These are phyloP conservation scores for Clarireedia homoeocarpa DNA, from an alignment of 2,329 filamentous ascomycete species.

Conservation along the genomic window DNA sequence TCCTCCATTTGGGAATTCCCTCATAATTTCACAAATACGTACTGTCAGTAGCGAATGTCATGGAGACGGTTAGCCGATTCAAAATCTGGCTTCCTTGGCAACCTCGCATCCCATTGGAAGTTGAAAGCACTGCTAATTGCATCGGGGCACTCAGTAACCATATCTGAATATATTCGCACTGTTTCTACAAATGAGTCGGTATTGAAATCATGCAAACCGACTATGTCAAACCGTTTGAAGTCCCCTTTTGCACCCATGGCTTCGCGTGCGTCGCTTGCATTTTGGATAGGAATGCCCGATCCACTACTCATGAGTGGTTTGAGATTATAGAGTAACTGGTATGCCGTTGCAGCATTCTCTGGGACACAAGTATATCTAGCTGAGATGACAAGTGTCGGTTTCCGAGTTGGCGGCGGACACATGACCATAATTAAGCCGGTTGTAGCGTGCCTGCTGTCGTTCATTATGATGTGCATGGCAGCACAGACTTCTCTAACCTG, in stretches of 20 bases:
- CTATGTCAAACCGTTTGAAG: constrained; percentile 8
- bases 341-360: neutral
- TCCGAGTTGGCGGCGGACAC: constrained; percentile 2
- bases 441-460: neutral
- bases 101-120: constrained; percentile 10
- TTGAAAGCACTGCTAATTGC: constrained; percentile 6
- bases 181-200: constrained; percentile 4
- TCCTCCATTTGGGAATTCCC: too few species aligned
- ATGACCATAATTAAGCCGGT: constrained; percentile 10
- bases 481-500: constrained; percentile 23
- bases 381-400: constrained; percentile 6
- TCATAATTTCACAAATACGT: neutral
- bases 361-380: constrained; percentile 1
- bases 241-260: constrained; percentile 5
- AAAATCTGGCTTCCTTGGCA: neutral
- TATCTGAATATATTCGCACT: constrained; percentile 5
- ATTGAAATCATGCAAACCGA: constrained; percentile 6
- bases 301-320: neutral
- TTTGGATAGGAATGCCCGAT: constrained; percentile 3
- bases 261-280: constrained; percentile 4
- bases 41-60: constrained; percentile 5
- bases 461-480: constrained; percentile 16
- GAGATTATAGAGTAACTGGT: neutral
- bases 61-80: constrained; percentile 9
- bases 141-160: constrained; percentile 8